Evolutionary conservation across 2,329 filamentous ascomycete genomes (phyloP).

Genomic region (Colletotrichum sp.): DNA sequence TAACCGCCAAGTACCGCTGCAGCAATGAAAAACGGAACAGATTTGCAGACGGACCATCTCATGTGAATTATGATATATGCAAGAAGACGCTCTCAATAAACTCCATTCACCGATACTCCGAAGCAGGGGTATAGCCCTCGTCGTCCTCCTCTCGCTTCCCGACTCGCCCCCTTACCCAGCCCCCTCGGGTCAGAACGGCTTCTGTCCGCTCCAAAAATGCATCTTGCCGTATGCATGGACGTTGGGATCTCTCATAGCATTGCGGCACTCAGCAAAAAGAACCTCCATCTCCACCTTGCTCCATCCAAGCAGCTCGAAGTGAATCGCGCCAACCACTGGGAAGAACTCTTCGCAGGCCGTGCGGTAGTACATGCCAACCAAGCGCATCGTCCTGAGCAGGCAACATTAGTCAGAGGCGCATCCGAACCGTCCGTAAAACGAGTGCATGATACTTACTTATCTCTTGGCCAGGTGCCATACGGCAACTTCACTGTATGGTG

Average conservation of each 20-base stretch:
- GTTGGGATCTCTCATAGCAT: constrained; percentile 29
- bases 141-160: neutral
- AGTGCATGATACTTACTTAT: constrained; percentile 28
- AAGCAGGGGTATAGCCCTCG: neutral
- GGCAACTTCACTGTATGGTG: constrained; percentile 48
- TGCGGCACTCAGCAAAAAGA: constrained; percentile 29
- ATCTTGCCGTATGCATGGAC: constrained; percentile 40
- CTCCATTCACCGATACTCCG: neutral
- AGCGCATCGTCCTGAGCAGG: constrained; percentile 34
- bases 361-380: constrained; percentile 46
- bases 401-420: neutral
- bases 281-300: constrained; percentile 29
- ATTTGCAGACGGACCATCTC: neutral
- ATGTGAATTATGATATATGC: neutral
- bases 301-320: constrained; percentile 43
- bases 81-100: neutral
- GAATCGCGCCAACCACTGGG: constrained; percentile 42
- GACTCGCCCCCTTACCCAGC: no score
- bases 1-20: neutral
- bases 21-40: neutral
- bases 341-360: constrained; percentile 46
- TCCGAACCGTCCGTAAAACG: neutral
- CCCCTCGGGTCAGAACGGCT: constrained; percentile 27
- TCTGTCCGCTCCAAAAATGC: constrained; percentile 49
- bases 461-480: constrained; percentile 51